Base-by-base conservation (phyloP, 345 rosid genomes). In the Trapa incisa region DNA sequence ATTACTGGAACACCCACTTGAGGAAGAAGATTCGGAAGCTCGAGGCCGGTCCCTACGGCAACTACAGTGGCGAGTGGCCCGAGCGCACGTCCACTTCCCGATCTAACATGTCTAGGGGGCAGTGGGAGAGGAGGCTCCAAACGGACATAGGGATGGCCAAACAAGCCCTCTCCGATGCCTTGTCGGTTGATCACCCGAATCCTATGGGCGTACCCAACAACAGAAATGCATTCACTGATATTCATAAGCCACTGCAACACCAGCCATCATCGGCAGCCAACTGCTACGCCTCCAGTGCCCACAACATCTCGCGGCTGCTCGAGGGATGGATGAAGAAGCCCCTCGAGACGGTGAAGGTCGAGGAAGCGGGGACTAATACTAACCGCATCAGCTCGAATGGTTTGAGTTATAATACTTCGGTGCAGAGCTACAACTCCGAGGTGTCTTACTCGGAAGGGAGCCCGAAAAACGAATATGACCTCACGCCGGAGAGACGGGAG, bases 101-200 rank as follows among this genome's bases (percentile, higher is more conserved):
- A 22, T 63, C 75, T 5, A 67, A 22, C 43, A 32, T 57, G 58
- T 60, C 72, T 5, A 77, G 75, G 71, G 86, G 83, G 35, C 86
- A 77, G 61, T 82, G 86, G 86, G 86, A 82, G 75, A 79, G 80
- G 64, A 79, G 75, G 80, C 80, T 82, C 33, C 86, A 82, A 48
- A 69, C 80, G 29, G 83, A 82, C 61, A 82, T 80, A 47, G 71
- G 77, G 64, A 73, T 52, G 69, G 86, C 86, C 6, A 75, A 65
- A 42, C 78, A 64, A 77, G 83, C 86, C 53, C 77, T 82, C 2
- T 70, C 68, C 11, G 80, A 80, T 13, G 86, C 86, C 22, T 62
- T 82, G 66, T 82, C 83, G 10, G 68, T 79, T 5, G 72, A 78
- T 7, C 29, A 22, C 29, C 1, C 9, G 2, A 63, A 58, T 37